A percentile compares a stretch with the other conserved stretches of the same genome.
phyloP scores from a whole-genome alignment of 1,284 basidiomycete genomes.

The Neolentinus lepideus region DNA sequence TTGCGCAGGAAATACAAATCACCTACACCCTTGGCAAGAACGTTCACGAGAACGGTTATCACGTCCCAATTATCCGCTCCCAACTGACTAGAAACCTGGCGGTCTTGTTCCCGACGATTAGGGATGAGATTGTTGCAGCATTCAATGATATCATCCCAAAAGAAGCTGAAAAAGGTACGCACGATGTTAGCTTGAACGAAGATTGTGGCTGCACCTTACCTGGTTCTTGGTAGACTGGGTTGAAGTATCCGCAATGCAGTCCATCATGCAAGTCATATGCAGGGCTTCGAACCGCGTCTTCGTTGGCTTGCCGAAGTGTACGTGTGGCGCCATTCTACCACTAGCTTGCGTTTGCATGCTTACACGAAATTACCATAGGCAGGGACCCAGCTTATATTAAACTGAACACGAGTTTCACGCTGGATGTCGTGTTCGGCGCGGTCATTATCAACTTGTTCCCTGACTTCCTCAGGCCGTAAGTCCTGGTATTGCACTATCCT shows the following conservation, averaged over 20 bases:
- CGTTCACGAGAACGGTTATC: slow-evolving; percentile 25
- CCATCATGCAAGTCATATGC: slow-evolving; percentile 33
- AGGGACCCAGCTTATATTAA: slow-evolving; percentile 27
- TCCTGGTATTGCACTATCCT: no score
- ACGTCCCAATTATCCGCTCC: slow-evolving; percentile 25
- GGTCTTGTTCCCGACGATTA: slow-evolving; percentile 25
- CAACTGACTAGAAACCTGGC: slow-evolving; percentile 30
- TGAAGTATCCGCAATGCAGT: slow-evolving; percentile 23
- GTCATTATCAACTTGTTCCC: slow-evolving; percentile 15
- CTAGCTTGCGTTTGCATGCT: background rate
- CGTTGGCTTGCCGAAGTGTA: slow-evolving; percentile 34
- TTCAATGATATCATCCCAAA: slow-evolving; percentile 17
- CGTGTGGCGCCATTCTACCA: background rate
- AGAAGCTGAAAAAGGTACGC: background rate
- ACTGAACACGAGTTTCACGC: slow-evolving; percentile 12
- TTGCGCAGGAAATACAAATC: slow-evolving; percentile 5
- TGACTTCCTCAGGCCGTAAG: no score
- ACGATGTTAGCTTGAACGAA: background rate
- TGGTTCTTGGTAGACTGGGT: slow-evolving; percentile 15
- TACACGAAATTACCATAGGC: background rate
- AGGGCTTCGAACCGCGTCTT: slow-evolving; percentile 38
- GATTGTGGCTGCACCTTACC: background rate
- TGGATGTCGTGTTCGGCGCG: slow-evolving; percentile 10
- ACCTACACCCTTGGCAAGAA: slow-evolving; percentile 7
- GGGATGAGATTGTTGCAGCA: slow-evolving; percentile 28